Evolutionary conservation across 2,329 filamentous ascomycete genomes (phyloP).

Genomic region (Sporothrix globosa): DNA sequence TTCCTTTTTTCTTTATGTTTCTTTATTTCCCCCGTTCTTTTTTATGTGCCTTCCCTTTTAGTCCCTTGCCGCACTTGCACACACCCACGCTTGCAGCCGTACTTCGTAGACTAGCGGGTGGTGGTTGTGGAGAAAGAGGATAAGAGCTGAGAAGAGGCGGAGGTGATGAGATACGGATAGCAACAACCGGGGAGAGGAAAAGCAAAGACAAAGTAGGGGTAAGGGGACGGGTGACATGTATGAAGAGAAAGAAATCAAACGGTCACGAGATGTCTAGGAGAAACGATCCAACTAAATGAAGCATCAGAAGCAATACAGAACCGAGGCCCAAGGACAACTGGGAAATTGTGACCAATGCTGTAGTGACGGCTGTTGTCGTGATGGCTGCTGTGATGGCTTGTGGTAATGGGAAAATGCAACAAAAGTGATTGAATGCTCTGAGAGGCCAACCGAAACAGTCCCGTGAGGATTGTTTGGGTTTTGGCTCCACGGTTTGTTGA

Average conservation of each 20-base stretch:
- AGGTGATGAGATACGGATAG: background rate
- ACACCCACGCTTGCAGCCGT: background rate
- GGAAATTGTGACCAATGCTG: too few species aligned
- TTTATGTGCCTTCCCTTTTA: background rate
- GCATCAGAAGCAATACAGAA: background rate
- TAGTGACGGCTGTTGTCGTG: too few species aligned
- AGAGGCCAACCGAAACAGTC: too few species aligned
- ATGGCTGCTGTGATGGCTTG: background rate
- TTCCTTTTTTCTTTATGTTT: too few species aligned
- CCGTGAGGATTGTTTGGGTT: too few species aligned
- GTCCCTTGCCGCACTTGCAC: slow-evolving; percentile 5
- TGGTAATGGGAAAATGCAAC: background rate
- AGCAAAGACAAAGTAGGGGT: background rate
- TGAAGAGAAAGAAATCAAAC: background rate
- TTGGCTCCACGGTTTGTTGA: background rate
- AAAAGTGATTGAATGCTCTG: background rate
- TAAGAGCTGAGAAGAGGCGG: background rate
- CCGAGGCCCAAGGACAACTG: background rate
- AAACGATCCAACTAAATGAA: background rate
- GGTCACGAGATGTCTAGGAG: background rate
- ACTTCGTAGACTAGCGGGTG: background rate
- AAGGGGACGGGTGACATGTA: background rate
- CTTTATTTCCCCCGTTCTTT: background rate
- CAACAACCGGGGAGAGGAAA: background rate
- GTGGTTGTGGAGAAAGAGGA: slow-evolving; percentile 14